These are phyloP conservation scores for Aspergillus sp. DNA, from an alignment of 2,329 filamentous ascomycete genomes.

Conservation along the genomic window DNA sequence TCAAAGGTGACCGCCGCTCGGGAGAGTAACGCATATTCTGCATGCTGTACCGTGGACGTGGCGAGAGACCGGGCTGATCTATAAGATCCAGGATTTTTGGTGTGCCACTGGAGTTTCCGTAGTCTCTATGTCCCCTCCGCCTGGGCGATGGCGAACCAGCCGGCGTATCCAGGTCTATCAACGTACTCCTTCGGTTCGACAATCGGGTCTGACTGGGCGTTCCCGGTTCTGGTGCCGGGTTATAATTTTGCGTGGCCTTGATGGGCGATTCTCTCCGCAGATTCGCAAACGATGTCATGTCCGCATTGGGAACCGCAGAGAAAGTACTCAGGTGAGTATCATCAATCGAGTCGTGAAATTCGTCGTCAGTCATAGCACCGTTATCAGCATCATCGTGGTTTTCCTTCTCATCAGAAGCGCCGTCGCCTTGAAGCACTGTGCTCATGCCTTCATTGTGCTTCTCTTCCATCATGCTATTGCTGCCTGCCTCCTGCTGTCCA, in stretches of 20 bases:
- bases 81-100: conserved; percentile 86
- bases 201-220: conserved; percentile 48
- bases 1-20: conserved; percentile 39
- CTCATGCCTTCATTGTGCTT: conserved; percentile 38
- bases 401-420: conserved; percentile 16
- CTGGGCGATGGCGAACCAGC: conserved; percentile 44
- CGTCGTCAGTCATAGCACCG: conserved; percentile 25
- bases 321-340: conserved; percentile 67
- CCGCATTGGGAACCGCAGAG: conserved; percentile 69
- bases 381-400: conserved; percentile 14
- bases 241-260: conserved; percentile 38
- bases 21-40: conserved; percentile 31
- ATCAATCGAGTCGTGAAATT: conserved; percentile 31
- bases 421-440: conserved; percentile 28
- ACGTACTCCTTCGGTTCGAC: conserved; percentile 17
- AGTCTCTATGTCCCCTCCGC: conserved; percentile 39
- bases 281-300: conserved; percentile 75
- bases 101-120: conserved; percentile 48
- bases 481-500: conserved; percentile 17
- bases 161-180: conserved; percentile 29
- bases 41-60: conserved; percentile 42
- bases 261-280: conserved; percentile 57
- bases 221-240: conserved; percentile 13
- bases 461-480: conserved; percentile 32
- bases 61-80: conserved; percentile 60